Conservation (phyloP, 2,329 filamentous ascomycete species). For the Aspergillus sp. region DNA sequence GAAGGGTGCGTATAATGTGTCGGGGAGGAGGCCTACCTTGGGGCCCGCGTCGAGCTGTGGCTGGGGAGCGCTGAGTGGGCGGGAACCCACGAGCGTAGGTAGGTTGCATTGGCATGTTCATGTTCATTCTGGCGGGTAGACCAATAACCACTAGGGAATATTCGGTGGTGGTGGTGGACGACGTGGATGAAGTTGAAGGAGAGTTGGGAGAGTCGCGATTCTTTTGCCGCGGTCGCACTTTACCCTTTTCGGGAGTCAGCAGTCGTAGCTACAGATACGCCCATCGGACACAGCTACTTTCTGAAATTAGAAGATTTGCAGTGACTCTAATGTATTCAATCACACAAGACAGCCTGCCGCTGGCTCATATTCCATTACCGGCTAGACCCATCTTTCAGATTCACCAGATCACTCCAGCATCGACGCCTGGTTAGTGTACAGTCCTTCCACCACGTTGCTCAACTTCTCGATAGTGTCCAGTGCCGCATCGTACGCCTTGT, state of each 20-base stretch:
- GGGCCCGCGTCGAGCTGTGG: conserved; percentile 32
- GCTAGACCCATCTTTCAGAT: neutral
- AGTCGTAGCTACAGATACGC: conserved; percentile 5
- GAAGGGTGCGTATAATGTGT: conserved; percentile 7
- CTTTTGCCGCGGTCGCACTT: conserved; percentile 25
- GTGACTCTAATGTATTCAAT: too few species aligned
- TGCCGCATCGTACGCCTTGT: conserved; percentile 89
- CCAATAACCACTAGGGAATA: conserved; percentile 1
- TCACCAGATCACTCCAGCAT: conserved; percentile 64
- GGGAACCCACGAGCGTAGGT: conserved; percentile 35
- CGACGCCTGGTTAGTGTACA: conserved; percentile 96
- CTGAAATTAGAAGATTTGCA: too few species aligned
- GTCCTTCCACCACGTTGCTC: conserved; percentile 90
- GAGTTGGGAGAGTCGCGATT: conserved; percentile 24
- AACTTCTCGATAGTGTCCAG: conserved; percentile 93
- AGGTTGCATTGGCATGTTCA: conserved; percentile 34
- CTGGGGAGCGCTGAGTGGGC: conserved; percentile 33
- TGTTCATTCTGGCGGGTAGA: conserved; percentile 8
- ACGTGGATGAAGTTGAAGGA: conserved; percentile 1
- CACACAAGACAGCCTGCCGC: too few species aligned
- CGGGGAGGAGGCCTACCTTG: conserved; percentile 10
- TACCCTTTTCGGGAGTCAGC: conserved; percentile 21
- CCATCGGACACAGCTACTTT: too few species aligned
- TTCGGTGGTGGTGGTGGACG: conserved; percentile 4
- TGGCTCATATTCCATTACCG: too few species aligned